Percentiles rank a stretch among this genome's conserved stretches.
These are phyloP conservation scores for Fusarium hostae DNA, from an alignment of 2,329 filamentous ascomycete species.

Conservation along the genomic window DNA sequence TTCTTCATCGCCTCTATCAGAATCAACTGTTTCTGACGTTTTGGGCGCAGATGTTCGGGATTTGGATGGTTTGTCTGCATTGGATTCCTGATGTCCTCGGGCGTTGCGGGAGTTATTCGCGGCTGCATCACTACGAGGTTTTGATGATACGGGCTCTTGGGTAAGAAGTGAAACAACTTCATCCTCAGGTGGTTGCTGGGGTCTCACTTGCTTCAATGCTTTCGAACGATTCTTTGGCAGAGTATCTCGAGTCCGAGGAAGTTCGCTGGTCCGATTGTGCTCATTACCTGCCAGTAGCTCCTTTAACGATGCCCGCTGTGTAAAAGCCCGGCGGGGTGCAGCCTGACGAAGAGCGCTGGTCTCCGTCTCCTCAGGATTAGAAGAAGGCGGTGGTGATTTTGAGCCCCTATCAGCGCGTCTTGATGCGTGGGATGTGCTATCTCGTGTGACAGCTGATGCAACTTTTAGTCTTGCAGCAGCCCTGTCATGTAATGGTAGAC, in stretches of 20 bases:
- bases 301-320: slow-evolving; percentile 27
- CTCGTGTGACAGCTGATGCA: neutral
- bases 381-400: slow-evolving; percentile 37
- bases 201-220: neutral
- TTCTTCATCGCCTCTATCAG: neutral
- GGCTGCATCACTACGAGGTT: neutral
- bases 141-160: neutral
- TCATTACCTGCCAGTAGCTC: slow-evolving; percentile 31
- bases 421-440: neutral
- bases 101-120: neutral
- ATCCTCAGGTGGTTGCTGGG: neutral
- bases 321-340: slow-evolving; percentile 17
- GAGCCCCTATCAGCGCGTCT: neutral
- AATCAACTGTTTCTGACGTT: neutral
- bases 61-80: neutral
- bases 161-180: neutral
- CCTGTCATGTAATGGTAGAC: slow-evolving; percentile 35
- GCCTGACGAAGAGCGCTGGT: neutral
- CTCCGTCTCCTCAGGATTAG: neutral
- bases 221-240: neutral
- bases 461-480: slow-evolving; percentile 22
- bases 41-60: neutral
- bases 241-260: neutral
- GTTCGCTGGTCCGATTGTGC: slow-evolving; percentile 1
- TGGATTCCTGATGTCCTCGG: neutral